Evolutionary conservation across 1,284 basidiomycete genomes (phyloP).

Genomic region (Apiotrichum mycotoxinovorans): DNA sequence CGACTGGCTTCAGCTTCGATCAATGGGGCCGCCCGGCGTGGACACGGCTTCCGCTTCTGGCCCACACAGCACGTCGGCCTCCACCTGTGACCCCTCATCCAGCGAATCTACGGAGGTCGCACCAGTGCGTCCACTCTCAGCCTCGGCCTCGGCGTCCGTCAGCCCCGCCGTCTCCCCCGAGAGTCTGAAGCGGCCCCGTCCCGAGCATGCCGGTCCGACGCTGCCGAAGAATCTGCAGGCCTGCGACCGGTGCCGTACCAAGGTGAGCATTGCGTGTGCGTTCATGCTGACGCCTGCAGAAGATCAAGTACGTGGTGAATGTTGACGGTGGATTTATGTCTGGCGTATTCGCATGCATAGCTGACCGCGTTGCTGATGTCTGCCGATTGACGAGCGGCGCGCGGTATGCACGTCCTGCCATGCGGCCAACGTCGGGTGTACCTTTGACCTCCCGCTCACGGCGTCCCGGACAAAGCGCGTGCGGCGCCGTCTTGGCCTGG

Average conservation of each 20-base stretch:
- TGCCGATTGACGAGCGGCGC: slow-evolving; percentile 8
- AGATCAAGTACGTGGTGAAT: slow-evolving; percentile 13
- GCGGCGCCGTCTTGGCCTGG: slow-evolving; percentile 15
- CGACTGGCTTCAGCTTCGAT: too few relatives aligned
- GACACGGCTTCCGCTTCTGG: too few relatives aligned
- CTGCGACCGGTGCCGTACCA: slow-evolving; percentile 30
- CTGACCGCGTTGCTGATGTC: slow-evolving; percentile 11
- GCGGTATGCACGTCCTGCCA: slow-evolving; percentile 23
- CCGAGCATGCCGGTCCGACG: not conserved
- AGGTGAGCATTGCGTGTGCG: slow-evolving; percentile 28
- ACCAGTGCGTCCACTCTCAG: too few relatives aligned
- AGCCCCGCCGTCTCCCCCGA: not conserved
- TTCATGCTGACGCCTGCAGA: slow-evolving; percentile 7
- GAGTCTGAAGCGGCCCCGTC: not conserved
- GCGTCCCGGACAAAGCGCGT: slow-evolving; percentile 30
- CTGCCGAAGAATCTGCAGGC: slow-evolving; percentile 21
- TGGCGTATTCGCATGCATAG: not conserved
- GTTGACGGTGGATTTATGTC: too few relatives aligned
- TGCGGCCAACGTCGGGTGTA: slow-evolving; percentile 17
- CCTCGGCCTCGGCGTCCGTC: too few relatives aligned
- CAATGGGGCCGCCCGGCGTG: too few relatives aligned
- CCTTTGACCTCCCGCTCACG: slow-evolving; percentile 29
- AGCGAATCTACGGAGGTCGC: too few relatives aligned
- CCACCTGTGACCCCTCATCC: too few relatives aligned
- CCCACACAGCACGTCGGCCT: too few relatives aligned